phyloP scores from a whole-genome alignment of 495 filamentous ascomycete genomes.

The Penicillium maclennaniae region DNA sequence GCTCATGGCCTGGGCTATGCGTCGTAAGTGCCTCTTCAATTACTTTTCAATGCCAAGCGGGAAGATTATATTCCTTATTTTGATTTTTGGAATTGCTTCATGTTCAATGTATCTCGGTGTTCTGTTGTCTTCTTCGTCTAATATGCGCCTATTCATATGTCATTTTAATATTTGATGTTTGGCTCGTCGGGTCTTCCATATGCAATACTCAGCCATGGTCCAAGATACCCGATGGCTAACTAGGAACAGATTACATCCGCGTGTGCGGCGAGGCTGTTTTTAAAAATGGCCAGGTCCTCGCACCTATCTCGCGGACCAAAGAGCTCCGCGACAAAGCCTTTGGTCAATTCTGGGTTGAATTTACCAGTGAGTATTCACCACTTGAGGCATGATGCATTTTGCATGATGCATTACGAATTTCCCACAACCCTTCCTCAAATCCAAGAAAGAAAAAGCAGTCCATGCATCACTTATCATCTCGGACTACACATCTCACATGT shows the following conservation, averaged over 20 bases:
- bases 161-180: neutral
- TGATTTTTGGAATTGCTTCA: neutral
- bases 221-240: neutral
- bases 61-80: neutral
- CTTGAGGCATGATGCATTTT: no score
- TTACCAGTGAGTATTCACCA: conserved; percentile 25
- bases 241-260: conserved; percentile 28
- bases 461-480: neutral
- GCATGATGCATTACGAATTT: no score
- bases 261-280: conserved; percentile 34
- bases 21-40: conserved; percentile 22
- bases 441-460: neutral
- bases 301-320: conserved; percentile 30
- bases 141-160: neutral
- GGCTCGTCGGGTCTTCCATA: neutral
- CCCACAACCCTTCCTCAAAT: no score
- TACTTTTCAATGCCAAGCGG: neutral
- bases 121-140: neutral
- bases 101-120: neutral
- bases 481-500: neutral
- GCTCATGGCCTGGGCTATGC: conserved; percentile 30
- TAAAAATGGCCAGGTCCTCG: conserved; percentile 33
- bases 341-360: conserved; percentile 41
- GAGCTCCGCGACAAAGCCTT: conserved; percentile 43
- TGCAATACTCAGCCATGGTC: neutral